A percentile compares a stretch with the other conserved stretches of the same genome.
Conservation (phyloP, 176 grass and related monocot species). For the Oryza glumipatula region DNA sequence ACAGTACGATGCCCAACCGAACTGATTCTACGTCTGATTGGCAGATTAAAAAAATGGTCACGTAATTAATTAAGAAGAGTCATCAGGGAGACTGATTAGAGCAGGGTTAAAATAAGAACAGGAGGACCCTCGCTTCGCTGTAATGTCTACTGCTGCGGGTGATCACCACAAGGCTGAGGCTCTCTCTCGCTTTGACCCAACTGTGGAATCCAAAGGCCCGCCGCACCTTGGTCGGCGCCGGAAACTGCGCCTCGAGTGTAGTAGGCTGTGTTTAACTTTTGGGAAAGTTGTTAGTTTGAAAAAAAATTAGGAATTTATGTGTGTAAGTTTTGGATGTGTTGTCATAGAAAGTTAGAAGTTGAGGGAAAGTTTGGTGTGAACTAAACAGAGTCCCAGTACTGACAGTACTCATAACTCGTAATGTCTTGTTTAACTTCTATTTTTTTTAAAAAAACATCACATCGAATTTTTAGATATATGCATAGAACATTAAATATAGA, state of each 20-base stretch:
- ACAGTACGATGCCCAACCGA: not conserved
- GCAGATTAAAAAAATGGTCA: not conserved
- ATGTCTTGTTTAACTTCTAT: too few species aligned
- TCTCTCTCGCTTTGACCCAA: not conserved
- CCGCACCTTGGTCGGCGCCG: constrained; percentile 25
- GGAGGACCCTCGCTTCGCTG: not conserved
- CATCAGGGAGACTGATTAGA: not conserved
- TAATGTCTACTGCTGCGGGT: not conserved
- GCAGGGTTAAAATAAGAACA: not conserved
- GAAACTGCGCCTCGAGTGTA: not conserved
- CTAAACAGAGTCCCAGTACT: too few species aligned
- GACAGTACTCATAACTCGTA: too few species aligned
- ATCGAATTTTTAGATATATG: too few species aligned
- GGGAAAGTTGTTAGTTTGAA: too few species aligned
- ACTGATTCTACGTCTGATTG: not conserved
- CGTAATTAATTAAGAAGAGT: not conserved
- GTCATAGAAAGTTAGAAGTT: too few species aligned
- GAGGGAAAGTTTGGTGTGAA: too few species aligned
- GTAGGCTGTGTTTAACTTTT: too few species aligned
- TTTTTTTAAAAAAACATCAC: too few species aligned
- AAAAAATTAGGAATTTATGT: too few species aligned
- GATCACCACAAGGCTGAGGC: not conserved
- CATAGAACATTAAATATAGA: too few species aligned
- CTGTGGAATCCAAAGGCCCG: constrained; percentile 28
- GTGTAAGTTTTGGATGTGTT: too few species aligned